Conservation (phyloP, 257 asterid genomes). For the Solanum virginianum region DNA sequence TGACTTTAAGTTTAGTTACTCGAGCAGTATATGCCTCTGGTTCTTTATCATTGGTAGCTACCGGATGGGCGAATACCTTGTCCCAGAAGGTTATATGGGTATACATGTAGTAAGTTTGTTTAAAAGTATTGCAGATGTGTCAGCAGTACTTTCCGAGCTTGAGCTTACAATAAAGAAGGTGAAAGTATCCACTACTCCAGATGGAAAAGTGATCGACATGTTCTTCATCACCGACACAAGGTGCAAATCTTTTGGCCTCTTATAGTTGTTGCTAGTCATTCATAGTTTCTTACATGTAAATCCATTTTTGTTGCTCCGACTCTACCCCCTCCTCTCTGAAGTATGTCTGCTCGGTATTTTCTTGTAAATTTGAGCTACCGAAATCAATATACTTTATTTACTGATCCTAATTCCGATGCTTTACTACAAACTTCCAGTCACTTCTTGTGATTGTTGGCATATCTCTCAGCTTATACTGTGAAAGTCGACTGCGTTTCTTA, state of each 20-base stretch:
- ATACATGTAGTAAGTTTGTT: neutral
- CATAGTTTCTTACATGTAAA: neutral
- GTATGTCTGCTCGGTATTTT: neutral
- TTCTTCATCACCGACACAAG: slow-evolving; percentile 80
- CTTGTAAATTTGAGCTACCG: neutral
- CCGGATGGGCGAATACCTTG: neutral
- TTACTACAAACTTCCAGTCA: neutral
- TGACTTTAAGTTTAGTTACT: neutral
- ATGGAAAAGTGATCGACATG: slow-evolving; percentile 79
- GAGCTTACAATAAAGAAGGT: slow-evolving; percentile 73
- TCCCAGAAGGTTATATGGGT: neutral
- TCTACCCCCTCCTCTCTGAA: neutral
- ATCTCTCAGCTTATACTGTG: neutral
- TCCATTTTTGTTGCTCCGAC: neutral
- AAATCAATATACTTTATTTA: neutral
- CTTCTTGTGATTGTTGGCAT: neutral
- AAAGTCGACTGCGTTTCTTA: neutral
- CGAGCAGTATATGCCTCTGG: neutral
- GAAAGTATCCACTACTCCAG: slow-evolving; percentile 87
- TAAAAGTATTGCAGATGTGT: slow-evolving; percentile 46
- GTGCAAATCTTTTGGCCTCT: slow-evolving; percentile 12
- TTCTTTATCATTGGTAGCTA: neutral
- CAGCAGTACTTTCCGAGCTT: slow-evolving; percentile 59
- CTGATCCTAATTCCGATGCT: neutral
- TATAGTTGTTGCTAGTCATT: neutral